Conservation (phyloP, 139 green algal species). For the Yamagishiella unicocca region DNA sequence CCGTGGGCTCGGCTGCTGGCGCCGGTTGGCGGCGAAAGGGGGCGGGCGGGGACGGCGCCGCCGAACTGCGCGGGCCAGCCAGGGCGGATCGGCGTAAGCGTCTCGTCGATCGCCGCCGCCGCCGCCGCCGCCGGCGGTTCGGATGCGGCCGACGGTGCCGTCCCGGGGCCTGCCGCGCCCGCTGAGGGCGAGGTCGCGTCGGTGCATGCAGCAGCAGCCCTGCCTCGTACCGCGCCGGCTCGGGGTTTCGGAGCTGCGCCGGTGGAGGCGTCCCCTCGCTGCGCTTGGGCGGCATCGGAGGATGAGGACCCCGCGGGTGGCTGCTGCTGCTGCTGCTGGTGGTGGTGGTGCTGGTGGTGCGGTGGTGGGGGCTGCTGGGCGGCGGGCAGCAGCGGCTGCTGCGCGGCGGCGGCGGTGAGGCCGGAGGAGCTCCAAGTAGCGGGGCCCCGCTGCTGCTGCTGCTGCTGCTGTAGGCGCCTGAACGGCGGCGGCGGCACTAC, state of each 20-base stretch:
- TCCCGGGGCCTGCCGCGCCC: too few relatives aligned
- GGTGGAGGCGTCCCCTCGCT: too few relatives aligned
- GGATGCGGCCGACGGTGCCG: not conserved
- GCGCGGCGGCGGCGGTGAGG: too few relatives aligned
- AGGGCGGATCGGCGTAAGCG: not conserved
- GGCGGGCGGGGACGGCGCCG: not conserved
- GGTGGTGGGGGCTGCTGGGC: not conserved
- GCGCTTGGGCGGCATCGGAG: not conserved
- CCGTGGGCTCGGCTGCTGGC: not conserved
- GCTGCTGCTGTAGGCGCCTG: not conserved
- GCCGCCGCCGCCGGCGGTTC: not conserved
- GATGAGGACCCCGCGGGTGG: not conserved
- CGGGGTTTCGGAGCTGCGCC: too few relatives aligned
- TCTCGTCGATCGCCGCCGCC: not conserved
- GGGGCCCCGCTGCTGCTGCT: not conserved
- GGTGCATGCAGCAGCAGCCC: too few relatives aligned
- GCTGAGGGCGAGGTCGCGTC: too few relatives aligned
- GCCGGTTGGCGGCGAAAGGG: too few relatives aligned
- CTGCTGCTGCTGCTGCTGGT: not conserved
- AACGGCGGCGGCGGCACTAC: not conserved
- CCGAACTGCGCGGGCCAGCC: constrained; percentile 7
- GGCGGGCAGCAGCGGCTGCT: too few relatives aligned
- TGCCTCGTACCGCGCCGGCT: too few relatives aligned
- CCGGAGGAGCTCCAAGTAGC: not conserved
- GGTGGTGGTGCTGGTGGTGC: not conserved